Evolutionary conservation across 2,329 filamentous ascomycete genomes (phyloP), one percentile per base, ranked within the genome.

Genomic region (Pleomassaria siparia): DNA sequence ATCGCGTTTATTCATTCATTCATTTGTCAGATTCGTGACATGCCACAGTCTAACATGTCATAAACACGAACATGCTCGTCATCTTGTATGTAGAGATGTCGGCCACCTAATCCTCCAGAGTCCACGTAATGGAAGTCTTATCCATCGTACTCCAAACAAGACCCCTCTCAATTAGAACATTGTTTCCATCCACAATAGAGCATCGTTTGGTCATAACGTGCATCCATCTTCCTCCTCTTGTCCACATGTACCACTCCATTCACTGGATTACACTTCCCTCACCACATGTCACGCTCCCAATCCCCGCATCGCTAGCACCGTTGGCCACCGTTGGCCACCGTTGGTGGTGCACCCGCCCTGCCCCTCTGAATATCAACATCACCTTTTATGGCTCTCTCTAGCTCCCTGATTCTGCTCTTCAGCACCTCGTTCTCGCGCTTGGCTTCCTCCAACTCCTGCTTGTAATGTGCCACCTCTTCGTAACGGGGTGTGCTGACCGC

Each of bases 381-480:
- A 1, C 49, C 55, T 33, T 55, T 51, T 20, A 78, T 64, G 49
- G 69, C 65, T 22, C 71, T 66, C 54, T 79, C 76, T 42, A 79
- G 54, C 43, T 75, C 71, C 43, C 73, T 65, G n/a, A 79, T 76
- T 45, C 74, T 68, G 54, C 74, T 70, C 52, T 75, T 73, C 48
- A 79, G 57, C 29, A 59, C 52, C 40, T 78, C 76, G 60, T 79
- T 79, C 63, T 79, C 76, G 36, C 64, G 64, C 64, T 78, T 78
- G 28, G 75, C 76, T 43, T 74, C 72, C 51, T 78, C 76, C 45
- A 78, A 61, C 60, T 78, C 76, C 8, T 69, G 67, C 32, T 70
- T 64, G 37, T 76, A 73, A 39, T 70, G 63, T 37, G 73, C 69
- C 2, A 74, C 70, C 52, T 77, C 75, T 52, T 74, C 71, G 35